phyloP scores from a whole-genome alignment of 257 asterid species.

The Solanum bulbocastanum region DNA sequence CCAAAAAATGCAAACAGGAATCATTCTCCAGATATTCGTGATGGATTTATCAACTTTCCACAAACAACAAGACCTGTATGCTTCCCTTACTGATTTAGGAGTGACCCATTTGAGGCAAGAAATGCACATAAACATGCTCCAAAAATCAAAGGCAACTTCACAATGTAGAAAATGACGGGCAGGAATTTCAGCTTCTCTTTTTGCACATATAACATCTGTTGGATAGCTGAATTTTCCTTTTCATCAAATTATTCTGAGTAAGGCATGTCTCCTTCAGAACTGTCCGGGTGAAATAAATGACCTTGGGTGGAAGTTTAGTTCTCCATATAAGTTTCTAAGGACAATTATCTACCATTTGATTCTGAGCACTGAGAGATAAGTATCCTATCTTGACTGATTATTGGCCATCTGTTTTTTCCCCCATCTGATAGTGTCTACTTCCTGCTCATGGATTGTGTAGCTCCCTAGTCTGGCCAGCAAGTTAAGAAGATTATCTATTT shows the following conservation, averaged over 20 bases:
- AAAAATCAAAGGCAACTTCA: neutral
- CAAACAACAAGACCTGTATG: neutral
- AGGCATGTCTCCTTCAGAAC: neutral
- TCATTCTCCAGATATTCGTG: neutral
- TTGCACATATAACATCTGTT: neutral
- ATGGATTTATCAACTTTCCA: neutral
- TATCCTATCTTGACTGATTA: neutral
- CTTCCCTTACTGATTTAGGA: neutral
- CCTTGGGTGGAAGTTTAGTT: neutral
- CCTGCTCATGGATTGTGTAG: neutral
- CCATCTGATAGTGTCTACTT: neutral
- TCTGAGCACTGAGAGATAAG: neutral
- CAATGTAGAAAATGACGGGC: neutral
- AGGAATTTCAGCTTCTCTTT: neutral
- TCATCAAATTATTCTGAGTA: neutral
- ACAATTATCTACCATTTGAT: neutral
- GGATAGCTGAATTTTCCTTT: neutral
- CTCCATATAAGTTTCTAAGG: neutral
- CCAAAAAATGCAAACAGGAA: neutral
- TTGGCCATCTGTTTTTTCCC: neutral
- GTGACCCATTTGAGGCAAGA: neutral
- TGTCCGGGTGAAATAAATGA: neutral
- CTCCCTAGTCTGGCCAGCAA: neutral
- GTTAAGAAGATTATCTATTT: neutral
- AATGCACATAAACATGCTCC: neutral